Conservation (phyloP, 2,329 filamentous ascomycete genomes). For the Aspergillus ibericus region DNA sequence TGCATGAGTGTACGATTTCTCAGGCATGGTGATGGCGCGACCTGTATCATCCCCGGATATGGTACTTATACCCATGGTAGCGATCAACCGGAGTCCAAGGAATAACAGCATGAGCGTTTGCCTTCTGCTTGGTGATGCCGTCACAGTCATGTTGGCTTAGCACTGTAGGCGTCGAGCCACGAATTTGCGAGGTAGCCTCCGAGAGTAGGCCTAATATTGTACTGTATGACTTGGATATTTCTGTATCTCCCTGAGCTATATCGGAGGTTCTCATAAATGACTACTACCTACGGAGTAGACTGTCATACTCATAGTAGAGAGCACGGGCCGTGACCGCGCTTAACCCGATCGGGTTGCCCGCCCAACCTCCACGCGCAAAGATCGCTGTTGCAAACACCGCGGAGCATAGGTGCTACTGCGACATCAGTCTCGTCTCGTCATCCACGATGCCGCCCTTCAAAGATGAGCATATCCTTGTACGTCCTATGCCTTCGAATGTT, state of each 20-base stretch:
- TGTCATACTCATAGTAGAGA: no score
- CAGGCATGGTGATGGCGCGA: no score
- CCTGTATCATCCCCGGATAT: neutral
- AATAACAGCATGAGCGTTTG: neutral
- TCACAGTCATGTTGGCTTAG: no score
- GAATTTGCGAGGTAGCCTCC: no score
- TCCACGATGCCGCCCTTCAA: constrained; percentile 52
- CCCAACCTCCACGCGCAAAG: constrained; percentile 25
- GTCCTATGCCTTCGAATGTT: constrained; percentile 12
- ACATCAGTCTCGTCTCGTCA: constrained; percentile 15
- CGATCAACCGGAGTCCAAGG: neutral
- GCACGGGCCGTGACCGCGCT: constrained; percentile 18
- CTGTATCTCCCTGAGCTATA: no score
- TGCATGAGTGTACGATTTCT: no score
- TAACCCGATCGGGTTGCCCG: constrained; percentile 23
- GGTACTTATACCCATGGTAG: neutral
- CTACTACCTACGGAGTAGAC: no score
- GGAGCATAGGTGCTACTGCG: constrained; percentile 19
- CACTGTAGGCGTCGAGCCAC: no score
- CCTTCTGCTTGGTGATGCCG: no score
- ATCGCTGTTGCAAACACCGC: constrained; percentile 22
- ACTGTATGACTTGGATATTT: no score
- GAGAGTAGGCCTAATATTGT: no score
- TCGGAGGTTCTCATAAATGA: neutral
- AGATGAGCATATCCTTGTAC: constrained; percentile 54